These are phyloP conservation scores for Torrubiella hemipterigena DNA, from an alignment of 2,329 filamentous ascomycete genomes.

Conservation along the genomic window DNA sequence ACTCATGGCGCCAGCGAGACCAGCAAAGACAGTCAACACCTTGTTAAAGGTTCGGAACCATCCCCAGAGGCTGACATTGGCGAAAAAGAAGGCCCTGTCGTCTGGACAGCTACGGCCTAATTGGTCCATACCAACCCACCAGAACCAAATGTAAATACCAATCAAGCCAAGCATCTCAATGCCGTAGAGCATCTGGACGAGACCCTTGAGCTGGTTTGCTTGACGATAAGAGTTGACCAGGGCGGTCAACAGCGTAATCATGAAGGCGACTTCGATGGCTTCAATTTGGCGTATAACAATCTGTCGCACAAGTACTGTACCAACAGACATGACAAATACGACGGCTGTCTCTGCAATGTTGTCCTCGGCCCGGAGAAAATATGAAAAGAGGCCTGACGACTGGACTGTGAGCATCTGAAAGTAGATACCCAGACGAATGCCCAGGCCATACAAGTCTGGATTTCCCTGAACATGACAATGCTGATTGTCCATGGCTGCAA, in stretches of 20 bases:
- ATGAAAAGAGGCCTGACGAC: slow-evolving; percentile 10
- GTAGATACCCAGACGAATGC: slow-evolving; percentile 16
- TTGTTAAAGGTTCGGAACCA: slow-evolving; percentile 15
- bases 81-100: slow-evolving; percentile 16
- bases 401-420: slow-evolving; percentile 14
- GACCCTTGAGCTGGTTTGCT: slow-evolving; percentile 7
- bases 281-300: slow-evolving; percentile 6
- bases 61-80: slow-evolving; percentile 14
- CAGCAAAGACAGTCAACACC: slow-evolving; percentile 9
- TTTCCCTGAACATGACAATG: slow-evolving; percentile 12
- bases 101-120: slow-evolving; percentile 10
- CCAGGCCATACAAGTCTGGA: slow-evolving; percentile 15
- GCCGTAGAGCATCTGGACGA: slow-evolving; percentile 8
- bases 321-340: slow-evolving; percentile 11
- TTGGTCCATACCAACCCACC: slow-evolving; percentile 14
- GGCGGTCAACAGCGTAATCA: slow-evolving; percentile 11
- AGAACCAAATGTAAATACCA: slow-evolving; percentile 12
- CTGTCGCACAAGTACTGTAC: slow-evolving; percentile 10
- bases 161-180: slow-evolving; percentile 10
- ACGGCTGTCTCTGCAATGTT: slow-evolving; percentile 11
- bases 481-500: too few species aligned
- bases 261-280: slow-evolving; percentile 12
- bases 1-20: slow-evolving; percentile 5
- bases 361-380: slow-evolving; percentile 10
- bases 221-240: slow-evolving; percentile 11